Percentiles rank a stretch among this genome's conserved stretches.
phyloP scores from a whole-genome alignment of 352 stramenopile genomes.

The Phytophthora brassicae region DNA sequence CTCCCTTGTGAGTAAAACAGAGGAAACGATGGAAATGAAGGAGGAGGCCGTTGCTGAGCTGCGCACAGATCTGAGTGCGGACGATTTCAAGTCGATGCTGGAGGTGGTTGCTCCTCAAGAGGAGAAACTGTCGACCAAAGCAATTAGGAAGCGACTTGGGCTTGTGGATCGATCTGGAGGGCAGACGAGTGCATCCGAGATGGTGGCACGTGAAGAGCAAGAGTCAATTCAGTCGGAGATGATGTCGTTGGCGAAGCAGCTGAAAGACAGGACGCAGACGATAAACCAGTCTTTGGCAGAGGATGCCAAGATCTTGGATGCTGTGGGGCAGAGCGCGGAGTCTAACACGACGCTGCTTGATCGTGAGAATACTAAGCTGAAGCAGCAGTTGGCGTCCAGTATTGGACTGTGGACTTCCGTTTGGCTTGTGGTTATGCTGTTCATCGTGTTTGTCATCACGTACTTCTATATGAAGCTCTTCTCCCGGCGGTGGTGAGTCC shows the following conservation, averaged over 20 bases:
- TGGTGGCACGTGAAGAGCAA: constrained; percentile 56
- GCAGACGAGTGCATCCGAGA: constrained; percentile 41
- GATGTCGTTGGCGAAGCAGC: constrained; percentile 64
- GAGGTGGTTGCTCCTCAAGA: constrained; percentile 32
- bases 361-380: constrained; percentile 60
- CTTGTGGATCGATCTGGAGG: constrained; percentile 39
- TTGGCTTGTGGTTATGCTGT: constrained; percentile 58
- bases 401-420: constrained; percentile 80
- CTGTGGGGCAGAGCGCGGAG: constrained; percentile 69
- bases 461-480: constrained; percentile 87
- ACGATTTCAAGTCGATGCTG: constrained; percentile 69
- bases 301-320: constrained; percentile 76
- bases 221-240: constrained; percentile 77
- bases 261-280: constrained; percentile 73
- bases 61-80: constrained; percentile 38
- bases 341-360: constrained; percentile 62
- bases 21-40: background rate
- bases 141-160: constrained; percentile 60
- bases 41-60: constrained; percentile 2
- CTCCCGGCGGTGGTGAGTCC: constrained; percentile 48
- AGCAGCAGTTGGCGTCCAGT: constrained; percentile 66
- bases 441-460: constrained; percentile 65
- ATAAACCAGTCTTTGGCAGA: constrained; percentile 74
- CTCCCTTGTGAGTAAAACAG: background rate
- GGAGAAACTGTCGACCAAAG: constrained; percentile 57